Base-by-base conservation (phyloP, 805 yeast species). In the Nakazawaea sp. region DNA sequence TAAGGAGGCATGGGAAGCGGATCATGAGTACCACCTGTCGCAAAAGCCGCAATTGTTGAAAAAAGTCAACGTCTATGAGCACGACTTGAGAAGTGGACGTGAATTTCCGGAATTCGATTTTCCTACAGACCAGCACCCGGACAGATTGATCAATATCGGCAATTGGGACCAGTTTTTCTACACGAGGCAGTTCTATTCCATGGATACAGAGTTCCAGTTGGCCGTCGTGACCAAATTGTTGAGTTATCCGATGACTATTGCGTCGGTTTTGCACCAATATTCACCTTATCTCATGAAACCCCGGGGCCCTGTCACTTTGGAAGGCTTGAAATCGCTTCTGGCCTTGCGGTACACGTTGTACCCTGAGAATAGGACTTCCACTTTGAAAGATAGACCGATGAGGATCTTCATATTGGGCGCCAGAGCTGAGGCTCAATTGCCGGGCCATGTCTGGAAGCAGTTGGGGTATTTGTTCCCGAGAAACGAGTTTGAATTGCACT, bases 391-490 rank as follows among this genome's bases (percentile, higher is more conserved):
- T 49, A 73, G 96, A 49, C 94, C 97, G 19, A 68, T 90, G 66
- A 76, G 98, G 50, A 66, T 92, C 27, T 92, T 92, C 60, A 73
- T 92, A 37, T 64, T 92, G 30, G 97, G 97, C 18, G 85, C 98
- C 4, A 76, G 94, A 47, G 85, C 94, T 48, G 98, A 92, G 62
- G 79, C 96, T 11, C 85, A 87, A 68, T 67, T 92, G 40, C 98
- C 98, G 3, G 84, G 85, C 20, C 94, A 84, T 55, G 90, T 89
- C 31, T 92, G 98, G 98, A 83, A 85, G 58, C 97, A 92, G 62
- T 64, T 92, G 45, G 80, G 86, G 20, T 86, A 75, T 55, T 62
- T 92, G 40, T 83, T 88, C 64, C 97, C 97, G 12, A 77, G 78
- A 36, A 75, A 80, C 42, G 74, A 76, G 42, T 78, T 92, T 50